Base-by-base conservation (phyloP, 352 stramenopile genomes). In the Globisporangium takayamanum region DNA sequence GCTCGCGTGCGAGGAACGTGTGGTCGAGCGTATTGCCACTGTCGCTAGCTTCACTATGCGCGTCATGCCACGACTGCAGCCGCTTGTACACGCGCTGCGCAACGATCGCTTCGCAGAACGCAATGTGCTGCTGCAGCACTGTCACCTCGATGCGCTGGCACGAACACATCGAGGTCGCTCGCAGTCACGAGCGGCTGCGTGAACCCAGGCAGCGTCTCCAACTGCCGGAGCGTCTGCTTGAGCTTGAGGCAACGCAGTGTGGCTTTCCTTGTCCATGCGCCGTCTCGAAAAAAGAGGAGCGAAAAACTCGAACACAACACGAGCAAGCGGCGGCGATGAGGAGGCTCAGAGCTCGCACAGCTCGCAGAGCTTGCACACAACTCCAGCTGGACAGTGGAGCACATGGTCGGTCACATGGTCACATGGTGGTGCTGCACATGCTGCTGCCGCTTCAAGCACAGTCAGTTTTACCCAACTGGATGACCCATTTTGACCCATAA, bases 71-170 rank as follows among this genome's bases (percentile, higher is more conserved):
- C 28, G 76, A 64, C 12, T 60, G 63, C 14, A 88, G 45, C 2
- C 78, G 72, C 22, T 33, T 57, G 46, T 64, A 69, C 5, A 88
- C 54, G 25, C 72, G 63, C 33, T 79, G 59, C 3, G 72, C 69
- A 28, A 56, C 66, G 11, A 86, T 60, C 2, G 57, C 50, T 20
- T 79, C 60, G n/a, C 67, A 70, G 4, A 69, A 54, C 20, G 72
- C 50, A 15, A 80, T 45, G 11, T 67, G 55, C 18, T 75, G 52
- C 18, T 63, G 63, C 12, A 87, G 51, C 15, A 71, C 49, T 14
- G 54, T 5, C 37, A 73, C 62, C 22, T 22, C 77, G 74, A 10
- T 74, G 53, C 2, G 50, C 36, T 14, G 69, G 25, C 1, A 52
- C 66, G 49, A 76, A 85, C 15, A 56, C 66, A 15, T 53, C 36